Evolutionary conservation across 129 eudicot genomes (phyloP).

Genomic region (Tagetes patula): DNA sequence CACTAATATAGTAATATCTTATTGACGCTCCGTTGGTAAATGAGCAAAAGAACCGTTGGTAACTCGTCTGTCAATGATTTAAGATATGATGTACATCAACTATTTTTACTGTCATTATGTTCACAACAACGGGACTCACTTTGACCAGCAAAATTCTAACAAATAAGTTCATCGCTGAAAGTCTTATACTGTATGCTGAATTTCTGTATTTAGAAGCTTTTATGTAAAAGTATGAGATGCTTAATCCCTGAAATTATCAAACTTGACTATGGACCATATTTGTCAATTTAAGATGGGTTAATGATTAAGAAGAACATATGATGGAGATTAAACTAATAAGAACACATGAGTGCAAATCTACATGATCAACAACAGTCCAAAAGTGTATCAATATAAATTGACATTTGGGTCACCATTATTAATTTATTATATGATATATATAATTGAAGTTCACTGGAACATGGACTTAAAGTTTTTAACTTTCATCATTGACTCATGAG

Average conservation of each 20-base stretch:
- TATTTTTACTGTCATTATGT: too few species aligned
- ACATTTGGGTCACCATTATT: constrained; percentile 25
- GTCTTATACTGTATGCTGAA: too few species aligned
- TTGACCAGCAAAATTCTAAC: too few species aligned
- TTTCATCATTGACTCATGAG: constrained; percentile 39
- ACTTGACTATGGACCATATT: constrained; percentile 10
- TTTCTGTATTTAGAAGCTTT: not conserved
- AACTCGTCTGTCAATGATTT: too few species aligned
- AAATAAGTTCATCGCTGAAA: too few species aligned
- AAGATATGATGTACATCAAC: too few species aligned
- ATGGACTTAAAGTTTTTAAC: constrained; percentile 16
- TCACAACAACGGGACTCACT: too few species aligned
- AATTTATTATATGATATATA: constrained; percentile 7
- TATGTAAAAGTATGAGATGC: not conserved
- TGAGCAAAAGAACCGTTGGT: too few species aligned
- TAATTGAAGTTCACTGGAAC: constrained; percentile 35
- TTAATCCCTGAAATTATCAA: constrained; percentile 14
- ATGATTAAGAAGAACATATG: constrained; percentile 1
- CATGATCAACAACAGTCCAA: constrained; percentile 30
- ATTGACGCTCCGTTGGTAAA: too few species aligned
- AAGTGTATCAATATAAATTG: constrained; percentile 23
- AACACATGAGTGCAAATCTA: constrained; percentile 22
- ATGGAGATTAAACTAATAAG: constrained; percentile 4
- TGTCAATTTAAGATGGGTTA: not conserved
- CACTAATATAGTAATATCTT: too few species aligned